Evolutionary conservation across 116 monocot species (phyloP), one percentile per base, ranked within the genome.

Genomic region (Zostera marina): DNA sequence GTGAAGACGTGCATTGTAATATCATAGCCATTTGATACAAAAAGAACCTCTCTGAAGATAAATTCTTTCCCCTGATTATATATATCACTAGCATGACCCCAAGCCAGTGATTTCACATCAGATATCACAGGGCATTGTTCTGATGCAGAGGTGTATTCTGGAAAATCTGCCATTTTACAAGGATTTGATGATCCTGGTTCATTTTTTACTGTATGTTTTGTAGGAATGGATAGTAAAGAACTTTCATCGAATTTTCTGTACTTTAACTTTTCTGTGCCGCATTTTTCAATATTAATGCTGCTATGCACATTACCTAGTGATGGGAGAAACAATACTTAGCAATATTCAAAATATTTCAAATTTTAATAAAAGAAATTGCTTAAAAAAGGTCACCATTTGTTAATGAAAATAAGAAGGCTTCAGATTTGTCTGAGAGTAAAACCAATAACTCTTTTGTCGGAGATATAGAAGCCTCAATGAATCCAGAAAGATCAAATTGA

Each of bases 1-100:
- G 69, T 53, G 56, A 96, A 96, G 58, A 76, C 79, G 63, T 96
- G 89, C 69, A 89, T 63, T 23, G 54, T 65, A 53, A 96, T 74
- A 26, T 61, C 75, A 75, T 73, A 41, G 54, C 68, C 67, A 62
- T 61, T 44, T 10, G 78, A 82, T n/a, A 78, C 75, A 59, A 82
- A 15, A 42, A 96, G 89, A 72, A 96, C 17, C 61, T 96, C 82
- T 23, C 58, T 73, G 70, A 79, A 96, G 62, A 25, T 54, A 55
- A 73, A 69, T 39, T 71, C 71, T 47, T 70, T 68, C 59, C 66
- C 42, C 7, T 63, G 70, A 62, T 42, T 23, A 52, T 81, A 96
- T 21, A 73, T 26, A 70, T 94, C 80, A 9, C 66, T 74, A 57
- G 64, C 80, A 20, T 72, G 68, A 13, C 77, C 85, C 94, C 94